A percentile compares a stretch with the other conserved stretches of the same genome.
Conservation (phyloP, 2,329 filamentous ascomycete genomes). For the Ceratocystis cacaofunesta region DNA sequence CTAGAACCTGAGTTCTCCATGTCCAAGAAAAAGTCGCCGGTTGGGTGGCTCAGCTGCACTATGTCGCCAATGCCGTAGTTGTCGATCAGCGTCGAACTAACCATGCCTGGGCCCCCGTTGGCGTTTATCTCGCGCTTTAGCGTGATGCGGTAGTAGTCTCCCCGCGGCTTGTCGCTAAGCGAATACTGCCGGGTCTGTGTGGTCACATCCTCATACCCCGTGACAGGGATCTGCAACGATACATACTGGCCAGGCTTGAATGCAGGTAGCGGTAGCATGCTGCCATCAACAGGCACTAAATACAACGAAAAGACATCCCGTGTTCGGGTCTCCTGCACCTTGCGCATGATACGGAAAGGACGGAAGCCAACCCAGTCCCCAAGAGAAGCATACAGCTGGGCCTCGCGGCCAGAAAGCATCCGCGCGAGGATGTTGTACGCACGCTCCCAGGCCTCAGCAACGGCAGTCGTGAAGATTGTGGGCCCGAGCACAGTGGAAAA, state of each 20-base stretch:
- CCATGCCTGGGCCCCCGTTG: slow-evolving; percentile 30
- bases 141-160: slow-evolving; percentile 53
- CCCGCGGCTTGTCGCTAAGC: slow-evolving; percentile 41
- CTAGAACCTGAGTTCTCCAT: slow-evolving; percentile 25
- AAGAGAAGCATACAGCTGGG: slow-evolving; percentile 40
- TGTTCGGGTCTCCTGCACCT: slow-evolving; percentile 40
- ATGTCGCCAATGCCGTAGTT: slow-evolving; percentile 35
- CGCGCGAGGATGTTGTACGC: slow-evolving; percentile 59
- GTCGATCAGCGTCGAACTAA: slow-evolving; percentile 40
- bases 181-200: slow-evolving; percentile 63
- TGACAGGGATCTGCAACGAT: slow-evolving; percentile 46
- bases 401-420: slow-evolving; percentile 53
- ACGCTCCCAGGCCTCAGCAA: slow-evolving; percentile 55
- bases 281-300: slow-evolving; percentile 44
- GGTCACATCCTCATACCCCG: slow-evolving; percentile 32
- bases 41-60: slow-evolving; percentile 40
- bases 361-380: slow-evolving; percentile 33
- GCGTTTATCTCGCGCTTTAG: slow-evolving; percentile 49
- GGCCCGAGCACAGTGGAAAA: slow-evolving; percentile 51
- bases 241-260: slow-evolving; percentile 63
- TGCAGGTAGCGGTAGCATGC: slow-evolving; percentile 32
- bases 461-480: slow-evolving; percentile 47
- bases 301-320: slow-evolving; percentile 52
- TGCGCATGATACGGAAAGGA: slow-evolving; percentile 41
- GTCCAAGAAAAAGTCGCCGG: slow-evolving; percentile 49